Evolutionary conservation across 176 grass and related monocot species (phyloP).

Genomic region (Zea luxurians): DNA sequence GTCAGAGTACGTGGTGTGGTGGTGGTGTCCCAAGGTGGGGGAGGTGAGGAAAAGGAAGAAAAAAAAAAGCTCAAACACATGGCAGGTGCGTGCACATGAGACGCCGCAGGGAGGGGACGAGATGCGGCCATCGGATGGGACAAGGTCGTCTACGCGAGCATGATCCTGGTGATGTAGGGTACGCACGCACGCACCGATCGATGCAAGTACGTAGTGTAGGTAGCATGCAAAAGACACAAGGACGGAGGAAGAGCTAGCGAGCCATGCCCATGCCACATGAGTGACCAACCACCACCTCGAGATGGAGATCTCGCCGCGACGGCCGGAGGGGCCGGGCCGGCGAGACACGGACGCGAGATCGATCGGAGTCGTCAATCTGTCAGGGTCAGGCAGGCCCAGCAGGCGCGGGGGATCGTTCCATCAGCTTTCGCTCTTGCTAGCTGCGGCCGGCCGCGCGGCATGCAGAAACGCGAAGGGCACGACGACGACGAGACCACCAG

Average conservation of each 20-base stretch:
- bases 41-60: background rate
- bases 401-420: too few species aligned
- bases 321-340: background rate
- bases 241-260: background rate
- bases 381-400: too few species aligned
- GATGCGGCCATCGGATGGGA: conserved; percentile 9
- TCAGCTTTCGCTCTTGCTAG: background rate
- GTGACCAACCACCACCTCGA: background rate
- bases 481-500: background rate
- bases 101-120: background rate
- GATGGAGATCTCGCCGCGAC: background rate
- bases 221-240: background rate
- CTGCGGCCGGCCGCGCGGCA: background rate
- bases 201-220: background rate
- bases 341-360: background rate
- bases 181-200: background rate
- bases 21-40: background rate
- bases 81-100: background rate
- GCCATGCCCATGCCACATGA: too few species aligned
- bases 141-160: background rate
- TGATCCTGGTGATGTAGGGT: background rate
- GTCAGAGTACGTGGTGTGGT: background rate
- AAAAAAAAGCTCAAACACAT: background rate
- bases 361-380: background rate
- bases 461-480: too few species aligned